Evolutionary conservation across 352 stramenopile species (phyloP), one percentile per base, ranked within the genome.

Genomic region (Phytophthora constricta): DNA sequence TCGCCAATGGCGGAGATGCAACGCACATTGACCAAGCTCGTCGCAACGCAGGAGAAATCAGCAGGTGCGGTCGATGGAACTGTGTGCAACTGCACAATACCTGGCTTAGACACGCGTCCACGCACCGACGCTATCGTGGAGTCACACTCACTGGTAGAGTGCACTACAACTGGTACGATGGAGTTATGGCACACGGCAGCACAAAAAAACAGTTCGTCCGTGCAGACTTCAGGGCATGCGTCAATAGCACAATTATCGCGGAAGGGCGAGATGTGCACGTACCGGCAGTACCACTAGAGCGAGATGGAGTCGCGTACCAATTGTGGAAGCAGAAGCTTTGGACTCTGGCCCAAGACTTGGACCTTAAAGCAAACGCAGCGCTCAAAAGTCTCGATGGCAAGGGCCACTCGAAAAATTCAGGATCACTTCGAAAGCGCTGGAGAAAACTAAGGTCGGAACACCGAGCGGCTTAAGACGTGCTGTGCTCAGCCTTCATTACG

Each of bases 401-500:
- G 13, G 31, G 31, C 13, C 31, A 13, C 7, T 39, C 7, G 7
- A 39, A 39, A 13, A 39, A 7, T 13, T n/a, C 56, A 19, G 34
- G 37, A 10, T 65, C 47, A 23, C 27, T 53, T 5, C 23, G 37
- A n/a, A 65, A 45, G n/a, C 57, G 47, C 46, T 65, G 57, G 47
- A 43, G 47, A 43, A 65, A 58, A 25, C 37, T 58, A 47, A 31
- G 43, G 2, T 2, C n/a, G 2, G 31, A 57, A 11, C 33, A 57
- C 33, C 47, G 47, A 11, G 20, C 33, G 16, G 57, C 22, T 1
- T 57, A 57, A 19, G 57, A 57, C 22, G 46, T 47, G 2, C 34
- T 65, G 16, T 65, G 57, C 19, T 65, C 57, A 11, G 46, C 47
- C 10, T 65, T 46, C 45, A 64, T 64, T 22, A 56, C 34, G 10